phyloP scores from a whole-genome alignment of 2,329 filamentous ascomycete species.

The Aureobasidium sp. region DNA sequence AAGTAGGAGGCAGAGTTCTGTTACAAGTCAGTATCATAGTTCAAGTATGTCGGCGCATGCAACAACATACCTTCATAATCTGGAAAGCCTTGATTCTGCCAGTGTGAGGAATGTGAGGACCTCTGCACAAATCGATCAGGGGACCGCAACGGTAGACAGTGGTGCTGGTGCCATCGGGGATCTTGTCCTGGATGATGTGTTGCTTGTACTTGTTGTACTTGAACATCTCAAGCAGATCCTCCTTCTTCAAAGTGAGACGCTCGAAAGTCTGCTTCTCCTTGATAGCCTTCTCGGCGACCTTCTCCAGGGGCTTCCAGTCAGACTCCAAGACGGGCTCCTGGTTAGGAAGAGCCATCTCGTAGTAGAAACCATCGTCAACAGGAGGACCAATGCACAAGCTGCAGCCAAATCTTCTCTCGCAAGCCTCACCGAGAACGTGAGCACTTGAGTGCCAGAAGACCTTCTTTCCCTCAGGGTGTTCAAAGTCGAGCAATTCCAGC shows the following conservation, averaged over 20 bases:
- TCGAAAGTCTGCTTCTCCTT: slow-evolving; percentile 97
- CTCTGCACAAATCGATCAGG: slow-evolving; percentile 89
- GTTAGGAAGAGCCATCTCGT: slow-evolving; percentile 82
- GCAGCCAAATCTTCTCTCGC: slow-evolving; percentile 84
- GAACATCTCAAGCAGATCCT: slow-evolving; percentile 92
- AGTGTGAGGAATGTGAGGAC: slow-evolving; percentile 89
- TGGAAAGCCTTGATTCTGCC: slow-evolving; percentile 91
- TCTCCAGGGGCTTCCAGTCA: slow-evolving; percentile 82
- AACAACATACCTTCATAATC: slow-evolving; percentile 62
- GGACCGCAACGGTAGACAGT: slow-evolving; percentile 94
- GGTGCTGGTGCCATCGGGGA: slow-evolving; percentile 79
- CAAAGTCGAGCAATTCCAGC: slow-evolving; percentile 78
- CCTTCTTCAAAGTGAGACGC: slow-evolving; percentile 80
- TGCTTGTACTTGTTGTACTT: slow-evolving; percentile 97
- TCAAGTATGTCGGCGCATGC: background rate
- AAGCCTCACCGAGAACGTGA: slow-evolving; percentile 91
- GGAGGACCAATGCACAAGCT: slow-evolving; percentile 90
- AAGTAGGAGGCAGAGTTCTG: slow-evolving; percentile 78
- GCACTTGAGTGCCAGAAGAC: slow-evolving; percentile 98
- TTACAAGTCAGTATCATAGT: background rate
- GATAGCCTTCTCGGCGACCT: slow-evolving; percentile 71
- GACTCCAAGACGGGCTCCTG: slow-evolving; percentile 62
- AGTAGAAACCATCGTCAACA: slow-evolving; percentile 89
- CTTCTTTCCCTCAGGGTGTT: slow-evolving; percentile 69
- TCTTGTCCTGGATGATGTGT: slow-evolving; percentile 91